These are phyloP conservation scores for Allium sativum DNA, from an alignment of 106 monocot genomes.

Conservation along the genomic window DNA sequence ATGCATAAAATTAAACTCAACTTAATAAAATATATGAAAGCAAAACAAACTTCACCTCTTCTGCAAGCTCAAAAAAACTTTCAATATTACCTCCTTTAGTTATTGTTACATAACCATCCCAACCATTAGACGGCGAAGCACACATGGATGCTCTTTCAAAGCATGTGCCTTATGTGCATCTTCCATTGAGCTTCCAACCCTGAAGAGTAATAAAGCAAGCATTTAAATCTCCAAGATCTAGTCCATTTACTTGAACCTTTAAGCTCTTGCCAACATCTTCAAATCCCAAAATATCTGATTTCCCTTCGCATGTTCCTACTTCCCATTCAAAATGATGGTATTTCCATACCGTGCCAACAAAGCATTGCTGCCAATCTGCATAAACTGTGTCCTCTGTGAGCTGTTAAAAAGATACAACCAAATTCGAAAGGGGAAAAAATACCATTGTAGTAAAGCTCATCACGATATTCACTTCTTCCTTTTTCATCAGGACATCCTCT, in stretches of 20 bases:
- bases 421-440: no score
- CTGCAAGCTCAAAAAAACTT: constrained; percentile 93
- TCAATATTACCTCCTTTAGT: constrained; percentile 67
- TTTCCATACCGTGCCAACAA: constrained; percentile 43
- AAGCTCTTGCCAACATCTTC: constrained; percentile 78
- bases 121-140: constrained; percentile 67
- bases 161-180: constrained; percentile 85
- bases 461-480: no score
- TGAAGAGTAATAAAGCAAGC: constrained; percentile 73
- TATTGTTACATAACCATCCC: constrained; percentile 83
- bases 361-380: constrained; percentile 82
- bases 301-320: constrained; percentile 86
- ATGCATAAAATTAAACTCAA: no score
- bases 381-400: constrained; percentile 66
- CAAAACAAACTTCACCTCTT: constrained; percentile 46
- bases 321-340: constrained; percentile 98
- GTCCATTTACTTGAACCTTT: constrained; percentile 53
- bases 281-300: constrained; percentile 77
- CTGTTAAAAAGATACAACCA: constrained; percentile 27
- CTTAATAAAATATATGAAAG: neutral
- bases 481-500: no score
- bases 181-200: constrained; percentile 77
- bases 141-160: constrained; percentile 78
- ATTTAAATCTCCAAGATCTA: constrained; percentile 53
- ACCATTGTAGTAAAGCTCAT: no score